Evolutionary conservation across 176 grass and related monocot species (phyloP).

Genomic region (Avena atlantica): DNA sequence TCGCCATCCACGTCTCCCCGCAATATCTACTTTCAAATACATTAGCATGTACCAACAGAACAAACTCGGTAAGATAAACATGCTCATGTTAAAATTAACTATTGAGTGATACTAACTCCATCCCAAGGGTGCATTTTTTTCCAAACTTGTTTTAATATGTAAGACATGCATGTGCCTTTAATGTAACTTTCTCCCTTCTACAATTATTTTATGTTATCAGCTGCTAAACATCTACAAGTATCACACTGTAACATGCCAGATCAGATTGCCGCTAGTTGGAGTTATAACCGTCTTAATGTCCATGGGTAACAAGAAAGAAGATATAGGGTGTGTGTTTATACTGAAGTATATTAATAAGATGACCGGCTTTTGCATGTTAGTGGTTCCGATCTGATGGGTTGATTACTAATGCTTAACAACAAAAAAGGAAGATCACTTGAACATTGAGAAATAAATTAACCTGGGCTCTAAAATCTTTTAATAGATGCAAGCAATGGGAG

Average conservation of each 20-base stretch:
- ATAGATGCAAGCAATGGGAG: background rate
- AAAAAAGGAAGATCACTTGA: conserved; percentile 2
- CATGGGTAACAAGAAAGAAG: background rate
- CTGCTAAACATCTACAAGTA: background rate
- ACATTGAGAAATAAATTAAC: conserved; percentile 14
- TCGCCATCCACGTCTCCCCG: no score
- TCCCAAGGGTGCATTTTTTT: background rate
- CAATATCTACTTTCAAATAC: no score
- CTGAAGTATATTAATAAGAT: background rate
- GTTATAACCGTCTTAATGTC: conserved; percentile 12
- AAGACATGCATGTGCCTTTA: background rate
- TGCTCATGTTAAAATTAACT: no score
- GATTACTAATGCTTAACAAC: background rate
- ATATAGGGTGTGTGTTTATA: background rate
- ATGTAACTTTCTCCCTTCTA: background rate
- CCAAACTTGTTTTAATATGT: background rate
- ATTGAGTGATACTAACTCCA: background rate
- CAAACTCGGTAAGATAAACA: no score
- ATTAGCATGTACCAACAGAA: no score
- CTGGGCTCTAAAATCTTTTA: background rate
- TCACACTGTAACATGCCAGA: background rate
- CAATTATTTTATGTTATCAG: background rate
- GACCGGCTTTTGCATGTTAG: background rate
- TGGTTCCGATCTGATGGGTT: background rate
- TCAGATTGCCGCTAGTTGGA: background rate